Percentiles rank a stretch among this genome's conserved stretches.
phyloP scores from a whole-genome alignment of 2,329 filamentous ascomycete genomes.

The Cadophora gregata region DNA sequence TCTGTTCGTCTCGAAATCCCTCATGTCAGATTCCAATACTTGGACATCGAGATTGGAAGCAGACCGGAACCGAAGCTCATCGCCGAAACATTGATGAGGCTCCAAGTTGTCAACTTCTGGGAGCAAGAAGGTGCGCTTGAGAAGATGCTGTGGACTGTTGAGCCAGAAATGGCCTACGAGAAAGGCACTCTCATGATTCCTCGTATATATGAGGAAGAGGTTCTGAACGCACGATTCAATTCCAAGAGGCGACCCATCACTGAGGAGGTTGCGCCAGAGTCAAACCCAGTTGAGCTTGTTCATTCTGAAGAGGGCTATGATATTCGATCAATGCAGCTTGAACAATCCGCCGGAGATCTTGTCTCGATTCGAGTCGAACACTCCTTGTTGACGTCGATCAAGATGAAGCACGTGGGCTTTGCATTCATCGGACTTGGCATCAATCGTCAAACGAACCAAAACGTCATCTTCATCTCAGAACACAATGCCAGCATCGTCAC shows the following conservation, averaged over 20 bases:
- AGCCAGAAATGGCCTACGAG: constrained; percentile 32
- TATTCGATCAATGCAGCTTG: background rate
- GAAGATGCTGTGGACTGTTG: constrained; percentile 28
- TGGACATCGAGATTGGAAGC: constrained; percentile 27
- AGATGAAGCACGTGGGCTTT: background rate
- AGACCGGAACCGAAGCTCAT: constrained; percentile 4
- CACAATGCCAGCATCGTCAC: constrained; percentile 4
- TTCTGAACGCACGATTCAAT: constrained; percentile 27
- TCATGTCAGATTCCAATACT: constrained; percentile 25
- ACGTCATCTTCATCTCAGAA: constrained; percentile 5
- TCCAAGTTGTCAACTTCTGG: constrained; percentile 3
- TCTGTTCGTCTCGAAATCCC: constrained; percentile 25
- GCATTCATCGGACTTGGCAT: constrained; percentile 3
- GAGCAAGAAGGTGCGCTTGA: background rate
- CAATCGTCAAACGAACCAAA: background rate
- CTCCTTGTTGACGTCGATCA: background rate
- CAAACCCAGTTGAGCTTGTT: background rate
- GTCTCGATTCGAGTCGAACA: background rate
- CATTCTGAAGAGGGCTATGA: background rate
- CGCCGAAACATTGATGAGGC: constrained; percentile 28
- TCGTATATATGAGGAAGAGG: constrained; percentile 20
- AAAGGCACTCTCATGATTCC: constrained; percentile 25
- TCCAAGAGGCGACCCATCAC: constrained; percentile 20
- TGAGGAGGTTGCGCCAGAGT: constrained; percentile 11
- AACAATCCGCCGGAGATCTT: background rate